A percentile compares a stretch with the other conserved stretches of the same genome.
These are phyloP conservation scores for Schizophyllum commune DNA, from an alignment of 1,284 basidiomycete species.

Conservation along the genomic window DNA sequence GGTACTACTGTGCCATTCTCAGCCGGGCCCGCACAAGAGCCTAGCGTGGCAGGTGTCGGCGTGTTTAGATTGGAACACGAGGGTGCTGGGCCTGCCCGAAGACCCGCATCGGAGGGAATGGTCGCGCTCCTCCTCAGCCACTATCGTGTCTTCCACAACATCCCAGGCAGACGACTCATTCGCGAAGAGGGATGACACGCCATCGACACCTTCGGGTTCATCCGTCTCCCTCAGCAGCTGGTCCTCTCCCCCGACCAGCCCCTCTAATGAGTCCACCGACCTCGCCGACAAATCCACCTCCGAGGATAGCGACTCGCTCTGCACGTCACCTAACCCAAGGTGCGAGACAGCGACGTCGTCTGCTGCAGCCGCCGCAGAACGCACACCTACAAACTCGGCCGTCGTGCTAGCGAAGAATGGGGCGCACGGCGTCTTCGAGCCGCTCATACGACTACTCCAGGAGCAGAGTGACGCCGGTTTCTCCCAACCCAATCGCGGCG, in stretches of 20 bases:
- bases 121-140: not conserved
- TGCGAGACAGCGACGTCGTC: too few relatives aligned
- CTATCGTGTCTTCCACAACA: not conserved
- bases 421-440: constrained; percentile 1
- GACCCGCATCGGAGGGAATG: not conserved
- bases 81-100: constrained; percentile 26
- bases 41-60: constrained; percentile 48
- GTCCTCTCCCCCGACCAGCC: too few relatives aligned
- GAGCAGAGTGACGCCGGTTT: constrained; percentile 24
- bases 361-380: too few relatives aligned
- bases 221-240: too few relatives aligned
- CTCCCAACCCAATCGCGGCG: constrained; percentile 28
- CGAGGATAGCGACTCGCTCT: too few relatives aligned
- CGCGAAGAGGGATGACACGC: too few relatives aligned
- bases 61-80: constrained; percentile 44
- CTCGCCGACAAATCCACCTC: too few relatives aligned
- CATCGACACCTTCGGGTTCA: too few relatives aligned
- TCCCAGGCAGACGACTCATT: not conserved
- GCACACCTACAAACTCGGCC: too few relatives aligned
- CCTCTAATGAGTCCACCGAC: too few relatives aligned
- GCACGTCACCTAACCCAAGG: too few relatives aligned
- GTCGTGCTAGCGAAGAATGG: too few relatives aligned
- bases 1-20: constrained; percentile 37
- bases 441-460: constrained; percentile 8
- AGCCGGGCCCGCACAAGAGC: constrained; percentile 32